Conservation (phyloP, 2,329 filamentous ascomycete genomes). For the Raffaelea deltoideospora region DNA sequence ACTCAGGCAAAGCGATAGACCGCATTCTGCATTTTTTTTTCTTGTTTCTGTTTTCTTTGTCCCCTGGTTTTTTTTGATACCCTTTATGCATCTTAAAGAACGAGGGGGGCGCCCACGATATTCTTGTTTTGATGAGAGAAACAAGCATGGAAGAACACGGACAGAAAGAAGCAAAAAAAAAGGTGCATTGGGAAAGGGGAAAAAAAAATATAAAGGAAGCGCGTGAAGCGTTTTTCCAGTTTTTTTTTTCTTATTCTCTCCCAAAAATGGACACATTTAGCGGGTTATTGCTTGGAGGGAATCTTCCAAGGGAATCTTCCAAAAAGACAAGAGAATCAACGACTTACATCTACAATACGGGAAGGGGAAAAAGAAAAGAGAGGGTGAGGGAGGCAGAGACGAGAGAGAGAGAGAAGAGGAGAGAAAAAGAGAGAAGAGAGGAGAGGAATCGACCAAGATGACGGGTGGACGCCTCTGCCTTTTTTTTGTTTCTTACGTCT, state of each 20-base stretch:
- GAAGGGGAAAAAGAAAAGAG: no score
- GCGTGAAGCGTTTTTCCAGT: constrained; percentile 16
- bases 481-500: no score
- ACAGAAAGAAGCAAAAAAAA: constrained; percentile 5
- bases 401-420: no score
- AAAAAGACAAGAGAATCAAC: constrained; percentile 7
- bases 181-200: no score
- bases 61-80: constrained; percentile 22
- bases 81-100: constrained; percentile 22
- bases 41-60: constrained; percentile 18
- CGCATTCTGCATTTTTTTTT: constrained; percentile 15
- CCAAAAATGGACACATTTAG: no score
- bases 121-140: constrained; percentile 11
- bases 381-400: no score
- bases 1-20: constrained; percentile 21
- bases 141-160: constrained; percentile 7
- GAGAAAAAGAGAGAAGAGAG: no score
- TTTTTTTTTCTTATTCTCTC: no score
- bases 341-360: no score
- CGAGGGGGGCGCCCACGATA: constrained; percentile 13
- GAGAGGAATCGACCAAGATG: no score
- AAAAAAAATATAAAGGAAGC: constrained; percentile 10
- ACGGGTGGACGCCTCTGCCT: no score
- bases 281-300: no score
- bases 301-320: constrained; percentile 13